Conservation (phyloP, 768 basidiomycete species). For the Lactarius deliciosus region DNA sequence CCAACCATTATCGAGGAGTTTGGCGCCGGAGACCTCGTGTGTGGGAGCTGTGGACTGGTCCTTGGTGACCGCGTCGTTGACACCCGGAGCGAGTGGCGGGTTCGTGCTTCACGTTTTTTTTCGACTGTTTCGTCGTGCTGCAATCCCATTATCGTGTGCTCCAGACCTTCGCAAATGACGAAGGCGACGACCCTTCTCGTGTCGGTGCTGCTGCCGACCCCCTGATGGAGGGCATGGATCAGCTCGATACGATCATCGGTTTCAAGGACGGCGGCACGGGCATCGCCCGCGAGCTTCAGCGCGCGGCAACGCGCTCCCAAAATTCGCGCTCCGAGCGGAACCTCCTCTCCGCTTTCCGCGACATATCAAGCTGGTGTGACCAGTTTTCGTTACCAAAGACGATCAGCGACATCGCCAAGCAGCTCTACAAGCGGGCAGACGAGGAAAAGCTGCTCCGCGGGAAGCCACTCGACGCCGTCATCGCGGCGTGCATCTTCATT, state of each 20-base stretch:
- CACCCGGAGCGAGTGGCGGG: constrained; percentile 97
- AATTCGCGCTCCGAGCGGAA: constrained; percentile 81
- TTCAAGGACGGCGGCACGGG: constrained; percentile 95
- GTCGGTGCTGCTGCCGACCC: constrained; percentile 96
- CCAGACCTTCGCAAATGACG: constrained; percentile 98
- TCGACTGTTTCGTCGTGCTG: constrained; percentile 26
- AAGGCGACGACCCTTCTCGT: constrained; percentile 99
- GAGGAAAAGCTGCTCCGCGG: constrained; percentile 92
- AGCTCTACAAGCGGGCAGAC: constrained; percentile 95
- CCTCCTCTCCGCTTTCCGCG: constrained; percentile 83
- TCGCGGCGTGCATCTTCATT: constrained; percentile 97
- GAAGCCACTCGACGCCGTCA: constrained; percentile 89
- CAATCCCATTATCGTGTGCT: constrained; percentile 30
- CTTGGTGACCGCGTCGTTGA: constrained; percentile 96
- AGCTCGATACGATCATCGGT: constrained; percentile 92
- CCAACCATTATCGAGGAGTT: constrained; percentile 98
- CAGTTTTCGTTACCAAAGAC: constrained; percentile 91
- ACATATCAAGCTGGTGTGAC: constrained; percentile 93
- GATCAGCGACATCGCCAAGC: constrained; percentile 94
- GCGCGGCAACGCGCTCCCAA: constrained; percentile 82
- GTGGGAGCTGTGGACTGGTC: constrained; percentile 90
- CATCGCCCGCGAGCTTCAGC: constrained; percentile 86
- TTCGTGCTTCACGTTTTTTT: constrained; percentile 45
- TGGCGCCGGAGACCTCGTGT: constrained; percentile 95
- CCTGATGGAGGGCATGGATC: constrained; percentile 90